Percentiles rank a stretch among this genome's conserved stretches.
phyloP scores from a whole-genome alignment of 148 eudicot genomes.

The Camellia granthamiana region DNA sequence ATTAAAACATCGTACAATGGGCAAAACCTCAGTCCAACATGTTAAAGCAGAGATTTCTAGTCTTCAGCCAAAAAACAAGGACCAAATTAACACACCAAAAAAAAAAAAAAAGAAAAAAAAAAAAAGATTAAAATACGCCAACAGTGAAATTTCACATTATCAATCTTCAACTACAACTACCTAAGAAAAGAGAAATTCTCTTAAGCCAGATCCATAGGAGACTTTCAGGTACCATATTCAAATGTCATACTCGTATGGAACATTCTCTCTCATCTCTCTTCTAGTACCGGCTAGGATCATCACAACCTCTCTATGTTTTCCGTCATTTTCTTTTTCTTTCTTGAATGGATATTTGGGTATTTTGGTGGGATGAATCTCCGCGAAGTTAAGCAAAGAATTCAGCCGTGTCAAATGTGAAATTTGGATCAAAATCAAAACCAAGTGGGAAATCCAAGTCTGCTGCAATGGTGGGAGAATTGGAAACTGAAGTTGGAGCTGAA shows the following conservation, averaged over 20 bases:
- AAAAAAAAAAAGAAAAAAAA: neutral
- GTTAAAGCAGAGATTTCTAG: neutral
- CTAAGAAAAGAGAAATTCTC: neutral
- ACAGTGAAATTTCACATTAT: neutral
- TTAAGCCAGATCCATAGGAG: neutral
- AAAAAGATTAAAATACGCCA: neutral
- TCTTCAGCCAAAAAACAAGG: neutral
- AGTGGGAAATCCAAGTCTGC: constrained; percentile 36
- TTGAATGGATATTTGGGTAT: too few relatives aligned
- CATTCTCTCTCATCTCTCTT: neutral
- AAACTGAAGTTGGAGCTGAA: constrained; percentile 35
- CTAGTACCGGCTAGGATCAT: constrained; percentile 13
- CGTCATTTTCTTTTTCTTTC: neutral
- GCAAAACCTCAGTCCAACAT: neutral
- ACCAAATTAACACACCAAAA: neutral
- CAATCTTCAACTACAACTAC: neutral
- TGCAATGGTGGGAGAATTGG: too few relatives aligned
- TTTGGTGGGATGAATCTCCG: neutral
- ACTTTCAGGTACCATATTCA: too few relatives aligned
- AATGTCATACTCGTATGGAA: neutral
- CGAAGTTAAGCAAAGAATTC: constrained; percentile 15
- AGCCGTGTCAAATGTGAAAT: constrained; percentile 31
- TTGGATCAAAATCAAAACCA: constrained; percentile 40
- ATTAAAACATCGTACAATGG: neutral
- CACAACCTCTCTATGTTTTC: neutral